Percentiles rank a stretch among this genome's conserved stretches.
Conservation (phyloP, 371 early-diverging fungal genomes). For the Neoconidiobolus thromboides region DNA sequence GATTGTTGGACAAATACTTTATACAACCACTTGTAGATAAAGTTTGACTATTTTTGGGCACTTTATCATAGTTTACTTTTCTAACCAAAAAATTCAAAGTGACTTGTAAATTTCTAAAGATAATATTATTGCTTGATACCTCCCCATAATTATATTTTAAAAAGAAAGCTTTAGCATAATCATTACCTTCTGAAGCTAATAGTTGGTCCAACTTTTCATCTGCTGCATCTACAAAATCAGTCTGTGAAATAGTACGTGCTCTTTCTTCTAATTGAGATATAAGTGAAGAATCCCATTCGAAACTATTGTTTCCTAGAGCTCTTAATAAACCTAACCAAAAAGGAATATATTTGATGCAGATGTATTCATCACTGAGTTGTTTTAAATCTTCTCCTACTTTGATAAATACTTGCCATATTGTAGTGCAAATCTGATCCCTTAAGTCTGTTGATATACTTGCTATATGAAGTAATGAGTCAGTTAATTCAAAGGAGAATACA, state of each 20-base stretch:
- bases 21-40: not conserved
- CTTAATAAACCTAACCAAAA: conserved; percentile 2
- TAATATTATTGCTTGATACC: not conserved
- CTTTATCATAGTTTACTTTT: not conserved
- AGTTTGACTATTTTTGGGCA: not conserved
- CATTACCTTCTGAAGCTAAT: not conserved
- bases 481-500: not conserved
- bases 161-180: not conserved
- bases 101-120: not conserved
- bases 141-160: not conserved
- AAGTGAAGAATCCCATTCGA: not conserved
- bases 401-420: conserved; percentile 4
- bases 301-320: not conserved
- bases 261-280: not conserved
- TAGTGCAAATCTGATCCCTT: not conserved
- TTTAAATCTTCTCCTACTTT: not conserved
- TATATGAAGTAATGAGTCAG: not conserved
- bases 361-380: not conserved
- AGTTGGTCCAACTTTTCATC: conserved; percentile 2
- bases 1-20: not conserved
- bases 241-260: not conserved
- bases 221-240: not conserved
- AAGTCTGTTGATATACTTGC: not conserved
- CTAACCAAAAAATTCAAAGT: conserved; percentile 1
- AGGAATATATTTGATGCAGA: not conserved